A percentile compares a stretch with the other conserved stretches of the same genome.
Conservation (phyloP, 306 rosid genomes). For the Cicer pinnatifidum region DNA sequence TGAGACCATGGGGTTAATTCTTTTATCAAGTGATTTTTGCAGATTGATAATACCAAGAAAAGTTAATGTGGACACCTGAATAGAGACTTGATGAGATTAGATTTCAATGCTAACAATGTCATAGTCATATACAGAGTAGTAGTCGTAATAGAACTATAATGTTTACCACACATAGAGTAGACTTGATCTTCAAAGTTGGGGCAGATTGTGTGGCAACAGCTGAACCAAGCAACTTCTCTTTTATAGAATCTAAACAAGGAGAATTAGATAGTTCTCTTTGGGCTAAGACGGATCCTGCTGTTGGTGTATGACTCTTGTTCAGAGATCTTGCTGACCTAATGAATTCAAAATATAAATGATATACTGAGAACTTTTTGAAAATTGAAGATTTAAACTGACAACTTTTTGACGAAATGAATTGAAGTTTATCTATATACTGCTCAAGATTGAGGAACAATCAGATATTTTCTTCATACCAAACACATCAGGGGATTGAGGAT, state of each 20-base stretch:
- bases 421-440: conserved; percentile 13
- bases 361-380: conserved; percentile 25
- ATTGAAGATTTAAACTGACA: not conserved
- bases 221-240: conserved; percentile 69
- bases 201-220: conserved; percentile 50
- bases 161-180: conserved; percentile 67
- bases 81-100: conserved; percentile 34
- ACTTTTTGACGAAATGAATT: conserved; percentile 31
- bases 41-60: conserved; percentile 62
- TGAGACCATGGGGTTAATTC: conserved; percentile 37
- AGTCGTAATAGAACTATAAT: conserved; percentile 31
- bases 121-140: conserved; percentile 26
- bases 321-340: conserved; percentile 87
- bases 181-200: conserved; percentile 59
- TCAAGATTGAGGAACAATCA: conserved; percentile 34
- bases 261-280: conserved; percentile 56
- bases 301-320: conserved; percentile 70
- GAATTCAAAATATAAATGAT: conserved; percentile 36
- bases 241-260: conserved; percentile 42
- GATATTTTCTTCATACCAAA: conserved; percentile 18
- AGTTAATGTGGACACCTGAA: conserved; percentile 67
- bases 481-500: conserved; percentile 27
- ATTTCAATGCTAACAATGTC: conserved; percentile 12
- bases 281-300: conserved; percentile 60
- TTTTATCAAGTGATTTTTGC: conserved; percentile 49